Evolutionary conservation across 148 eudicot species (phyloP).

Genomic region (Vaccinium vitisidaea): DNA sequence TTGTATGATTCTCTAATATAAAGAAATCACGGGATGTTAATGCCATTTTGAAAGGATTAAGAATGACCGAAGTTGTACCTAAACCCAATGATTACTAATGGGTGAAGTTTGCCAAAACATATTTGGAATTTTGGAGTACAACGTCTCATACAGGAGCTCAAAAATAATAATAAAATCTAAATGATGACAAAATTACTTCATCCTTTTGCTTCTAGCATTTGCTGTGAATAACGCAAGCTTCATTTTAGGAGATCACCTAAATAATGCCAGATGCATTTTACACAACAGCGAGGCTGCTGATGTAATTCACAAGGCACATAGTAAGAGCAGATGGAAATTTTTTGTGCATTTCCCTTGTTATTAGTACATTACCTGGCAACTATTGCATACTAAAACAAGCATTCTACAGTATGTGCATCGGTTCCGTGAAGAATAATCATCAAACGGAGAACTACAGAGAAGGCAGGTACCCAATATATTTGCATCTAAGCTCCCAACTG

Average conservation of each 20-base stretch:
- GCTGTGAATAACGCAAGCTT: background rate
- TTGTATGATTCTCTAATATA: too few species aligned
- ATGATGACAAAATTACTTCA: background rate
- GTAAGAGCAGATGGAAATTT: background rate
- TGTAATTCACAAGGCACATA: background rate
- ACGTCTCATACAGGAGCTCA: background rate
- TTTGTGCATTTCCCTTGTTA: background rate
- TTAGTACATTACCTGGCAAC: constrained; percentile 59
- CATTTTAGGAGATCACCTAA: background rate
- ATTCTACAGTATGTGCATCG: constrained; percentile 88
- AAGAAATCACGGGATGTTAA: too few species aligned
- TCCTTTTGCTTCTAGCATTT: background rate
- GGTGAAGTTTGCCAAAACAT: background rate
- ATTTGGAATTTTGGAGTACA: background rate
- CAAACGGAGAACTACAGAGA: constrained; percentile 60
- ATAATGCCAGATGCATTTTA: background rate
- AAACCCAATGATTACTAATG: background rate
- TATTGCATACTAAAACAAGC: constrained; percentile 87
- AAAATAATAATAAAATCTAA: background rate
- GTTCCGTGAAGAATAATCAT: constrained; percentile 82
- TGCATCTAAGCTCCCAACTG: constrained; percentile 73
- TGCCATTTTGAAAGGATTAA: too few species aligned
- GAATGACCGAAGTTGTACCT: too few species aligned
- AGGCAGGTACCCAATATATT: constrained; percentile 70
- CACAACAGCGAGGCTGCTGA: background rate